Evolutionary conservation across 768 basidiomycete genomes (phyloP).

Genomic region (Termitomyces sp.): DNA sequence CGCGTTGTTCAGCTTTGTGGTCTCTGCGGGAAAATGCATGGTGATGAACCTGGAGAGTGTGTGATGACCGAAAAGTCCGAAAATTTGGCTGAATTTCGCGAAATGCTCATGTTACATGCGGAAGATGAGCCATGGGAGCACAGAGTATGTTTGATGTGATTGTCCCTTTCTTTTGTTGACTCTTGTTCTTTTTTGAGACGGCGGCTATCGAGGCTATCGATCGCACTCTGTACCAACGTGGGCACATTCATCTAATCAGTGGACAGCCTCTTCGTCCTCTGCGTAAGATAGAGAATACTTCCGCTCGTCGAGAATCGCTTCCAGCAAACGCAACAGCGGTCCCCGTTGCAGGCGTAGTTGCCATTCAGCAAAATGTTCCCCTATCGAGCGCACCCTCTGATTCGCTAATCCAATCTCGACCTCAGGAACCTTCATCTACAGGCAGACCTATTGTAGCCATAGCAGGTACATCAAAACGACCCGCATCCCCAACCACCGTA

Average conservation of each 20-base stretch:
- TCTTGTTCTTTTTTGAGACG: conserved; percentile 23
- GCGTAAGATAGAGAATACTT: conserved; percentile 12
- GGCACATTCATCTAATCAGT: conserved; percentile 47
- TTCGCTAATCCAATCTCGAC: neutral
- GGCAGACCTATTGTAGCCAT: neutral
- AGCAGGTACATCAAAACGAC: conserved; percentile 28
- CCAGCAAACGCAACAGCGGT: neutral
- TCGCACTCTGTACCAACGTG: conserved; percentile 48
- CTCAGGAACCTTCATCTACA: neutral
- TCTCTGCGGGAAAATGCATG: conserved; percentile 54
- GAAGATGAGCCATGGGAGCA: conserved; percentile 62
- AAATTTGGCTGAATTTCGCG: conserved; percentile 64
- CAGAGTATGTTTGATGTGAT: conserved; percentile 37
- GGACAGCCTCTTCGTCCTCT: conserved; percentile 62
- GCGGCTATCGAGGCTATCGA: conserved; percentile 71
- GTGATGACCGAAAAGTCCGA: conserved; percentile 59
- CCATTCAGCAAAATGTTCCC: neutral
- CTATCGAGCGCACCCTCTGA: neutral
- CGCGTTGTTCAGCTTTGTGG: conserved; percentile 36
- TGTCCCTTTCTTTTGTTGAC: neutral
- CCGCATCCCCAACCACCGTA: conserved; percentile 22
- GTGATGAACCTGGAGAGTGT: conserved; percentile 40
- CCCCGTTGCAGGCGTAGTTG: neutral
- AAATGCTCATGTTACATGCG: conserved; percentile 57
- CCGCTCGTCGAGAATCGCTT: neutral